Evolutionary conservation across 2,329 filamentous ascomycete species (phyloP), one percentile per base, ranked within the genome.

Genomic region (Ceratocystis alfenasii): DNA sequence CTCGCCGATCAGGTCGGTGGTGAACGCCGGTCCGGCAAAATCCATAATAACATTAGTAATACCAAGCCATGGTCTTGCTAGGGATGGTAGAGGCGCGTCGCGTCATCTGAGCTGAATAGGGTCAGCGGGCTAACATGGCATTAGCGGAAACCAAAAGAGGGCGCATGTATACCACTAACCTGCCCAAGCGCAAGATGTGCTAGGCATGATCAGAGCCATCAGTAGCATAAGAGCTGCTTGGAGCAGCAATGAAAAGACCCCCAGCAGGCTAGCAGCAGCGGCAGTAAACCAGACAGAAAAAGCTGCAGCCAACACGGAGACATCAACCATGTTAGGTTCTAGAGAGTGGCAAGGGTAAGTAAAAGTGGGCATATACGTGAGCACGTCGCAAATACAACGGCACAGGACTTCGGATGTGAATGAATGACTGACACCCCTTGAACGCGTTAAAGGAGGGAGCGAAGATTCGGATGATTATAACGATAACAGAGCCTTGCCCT

Each of bases 11-110:
- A 70, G 67, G 12, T 57, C 4, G 53, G 3, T 57, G 67, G 82
- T 82, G 74, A 86, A 85, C 17, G 74, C 68, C 8, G 76, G 74
- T n/a, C 73, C 75, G 78, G 85, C 80, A 68, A 85, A 86, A 1
- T 83, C 83, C n/a, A 85, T 72, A 8, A 79, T 76, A 17, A 85
- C 79, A 69, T 85, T 82, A 0, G 81, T 82, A 17, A 85, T 76
- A 17, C 50, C 50, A 12, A n/a, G 25, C n/a, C 53, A 57, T 57
- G 53, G 53, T 57, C 53, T 57, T 57, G 25, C 30, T 33, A 17
- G 53, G 25, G 4, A 33, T 5, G 10, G 15, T 10, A 17, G 10
- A 3, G 17, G 53, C n/a, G 53, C 17, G 53, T 10, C n/a, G 53
- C 6, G 28, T 10, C 15, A 57, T 28, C 53, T 57, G 7, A 36